Base-by-base conservation (phyloP, 106 monocot species). In the Allium fistulosum region DNA sequence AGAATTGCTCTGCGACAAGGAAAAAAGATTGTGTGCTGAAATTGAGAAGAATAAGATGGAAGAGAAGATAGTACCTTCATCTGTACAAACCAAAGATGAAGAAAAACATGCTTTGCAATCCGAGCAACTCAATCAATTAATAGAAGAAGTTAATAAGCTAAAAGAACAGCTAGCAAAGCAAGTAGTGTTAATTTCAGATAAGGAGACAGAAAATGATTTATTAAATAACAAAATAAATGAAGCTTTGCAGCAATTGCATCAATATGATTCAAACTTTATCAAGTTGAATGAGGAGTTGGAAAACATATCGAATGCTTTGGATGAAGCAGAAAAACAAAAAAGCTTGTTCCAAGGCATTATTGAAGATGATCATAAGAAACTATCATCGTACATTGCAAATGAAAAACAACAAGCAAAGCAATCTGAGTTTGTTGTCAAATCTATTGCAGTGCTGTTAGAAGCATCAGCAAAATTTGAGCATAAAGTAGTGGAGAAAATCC, bases 281-380 rank as follows among this genome's bases (percentile, higher is more conserved):
- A 69, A 72, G 51, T 55, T 84, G 61, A 82, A 82, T 58, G 51
- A 84, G 26, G 75, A 76, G 63, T 66, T 87, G 10, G 18, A 13
- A n/a, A 48, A 58, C 70, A 63, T 77, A 55, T 74, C 74, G 16
- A 75, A 48, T 67, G 61, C 74, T 49, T 72, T 90, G 49, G 69
- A 80, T 59, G 79, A 85, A 79, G 76, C 76, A 68, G 79, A 85
- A 55, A 84, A 75, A 18, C 71, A 93, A 64, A 90, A 80, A 37
- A 51, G 2, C 58, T 49, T 71, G 17, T 73, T 87, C 48, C 71
- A 66, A 71, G 66, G 16, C 10, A 78, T 79, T 66, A 72, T 84
- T 73, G 72, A 85, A 75, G 78, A 86, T 49, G 79, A 78, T 63
- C 64, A 93, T 69, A 79, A 71, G 9, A 62, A 68, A 70, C 11